phyloP scores from a whole-genome alignment of 2,329 filamentous ascomycete genomes.

The Teratosphaeriaceae sp. region DNA sequence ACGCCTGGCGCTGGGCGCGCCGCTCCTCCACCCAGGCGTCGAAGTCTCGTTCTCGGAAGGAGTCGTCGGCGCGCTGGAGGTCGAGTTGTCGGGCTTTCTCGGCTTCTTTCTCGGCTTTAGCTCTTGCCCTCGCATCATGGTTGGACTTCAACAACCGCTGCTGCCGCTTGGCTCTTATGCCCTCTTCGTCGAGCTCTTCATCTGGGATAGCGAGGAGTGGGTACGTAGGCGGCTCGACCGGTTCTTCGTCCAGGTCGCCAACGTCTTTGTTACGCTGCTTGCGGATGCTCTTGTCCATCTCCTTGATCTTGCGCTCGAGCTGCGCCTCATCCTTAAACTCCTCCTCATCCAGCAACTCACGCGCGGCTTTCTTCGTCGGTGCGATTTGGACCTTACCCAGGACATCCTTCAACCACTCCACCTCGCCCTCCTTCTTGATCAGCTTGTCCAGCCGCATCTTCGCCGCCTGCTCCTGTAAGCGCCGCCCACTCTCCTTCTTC shows the following conservation, averaged over 20 bases:
- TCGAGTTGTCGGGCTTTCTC: slow-evolving; percentile 81
- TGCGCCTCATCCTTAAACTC: slow-evolving; percentile 88
- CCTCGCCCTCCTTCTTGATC: slow-evolving; percentile 89
- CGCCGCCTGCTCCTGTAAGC: slow-evolving; percentile 90
- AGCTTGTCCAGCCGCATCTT: slow-evolving; percentile 96
- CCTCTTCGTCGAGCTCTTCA: slow-evolving; percentile 86
- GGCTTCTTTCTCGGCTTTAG: slow-evolving; percentile 90
- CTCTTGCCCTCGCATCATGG: slow-evolving; percentile 84
- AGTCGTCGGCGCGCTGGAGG: slow-evolving; percentile 74
- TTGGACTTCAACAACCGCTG: slow-evolving; percentile 92
- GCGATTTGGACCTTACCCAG: slow-evolving; percentile 61
- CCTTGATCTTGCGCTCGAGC: slow-evolving; percentile 76
- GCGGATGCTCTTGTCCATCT: slow-evolving; percentile 83
- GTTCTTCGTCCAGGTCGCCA: slow-evolving; percentile 71
- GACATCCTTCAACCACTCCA: slow-evolving; percentile 87
- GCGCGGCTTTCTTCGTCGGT: slow-evolving; percentile 85
- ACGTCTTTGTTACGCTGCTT: slow-evolving; percentile 91
- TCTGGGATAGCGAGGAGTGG: slow-evolving; percentile 84
- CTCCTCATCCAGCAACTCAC: slow-evolving; percentile 72
- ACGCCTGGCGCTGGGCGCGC: slow-evolving; percentile 60
- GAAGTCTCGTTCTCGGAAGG: slow-evolving; percentile 75
- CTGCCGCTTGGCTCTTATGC: slow-evolving; percentile 84
- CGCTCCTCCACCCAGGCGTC: slow-evolving; percentile 83
- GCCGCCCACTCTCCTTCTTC: slow-evolving; percentile 86
- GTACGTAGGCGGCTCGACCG: slow-evolving; percentile 74